Conservation (phyloP, 495 filamentous ascomycete genomes). For the Parathielavia hyrcaniae region DNA sequence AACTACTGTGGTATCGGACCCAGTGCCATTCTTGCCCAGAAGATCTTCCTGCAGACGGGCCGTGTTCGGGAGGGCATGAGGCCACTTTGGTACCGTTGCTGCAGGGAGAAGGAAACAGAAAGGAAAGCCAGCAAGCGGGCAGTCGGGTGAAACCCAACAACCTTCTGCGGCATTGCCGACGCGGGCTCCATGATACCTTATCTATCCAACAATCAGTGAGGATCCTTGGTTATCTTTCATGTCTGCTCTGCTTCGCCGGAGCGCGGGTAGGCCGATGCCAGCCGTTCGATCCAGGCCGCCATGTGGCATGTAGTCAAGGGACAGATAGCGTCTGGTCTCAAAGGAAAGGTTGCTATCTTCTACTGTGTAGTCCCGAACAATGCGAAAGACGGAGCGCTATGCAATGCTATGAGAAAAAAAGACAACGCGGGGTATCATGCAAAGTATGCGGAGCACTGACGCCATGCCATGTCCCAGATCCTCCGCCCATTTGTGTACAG, state of each 20-base stretch:
- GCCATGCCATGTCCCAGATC: conserved; percentile 9
- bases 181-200: neutral
- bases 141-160: conserved; percentile 9
- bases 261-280: conserved; percentile 7
- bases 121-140: neutral
- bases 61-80: conserved; percentile 1
- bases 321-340: no score
- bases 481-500: neutral
- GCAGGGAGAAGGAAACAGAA: conserved; percentile 12
- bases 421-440: conserved; percentile 13
- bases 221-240: neutral
- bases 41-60: conserved; percentile 9
- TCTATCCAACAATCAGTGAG: conserved; percentile 1
- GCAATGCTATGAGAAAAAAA: conserved; percentile 12
- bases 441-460: neutral
- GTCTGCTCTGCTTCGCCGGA: neutral
- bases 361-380: neutral
- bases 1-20: no score
- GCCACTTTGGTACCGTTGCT: conserved; percentile 6
- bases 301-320: no score
- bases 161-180: neutral
- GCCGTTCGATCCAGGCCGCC: neutral
- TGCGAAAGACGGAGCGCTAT: conserved; percentile 1
- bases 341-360: no score
- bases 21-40: conserved; percentile 6